Conservation (phyloP, 2,329 filamentous ascomycete species). For the Aureobasidium subglaciale region DNA sequence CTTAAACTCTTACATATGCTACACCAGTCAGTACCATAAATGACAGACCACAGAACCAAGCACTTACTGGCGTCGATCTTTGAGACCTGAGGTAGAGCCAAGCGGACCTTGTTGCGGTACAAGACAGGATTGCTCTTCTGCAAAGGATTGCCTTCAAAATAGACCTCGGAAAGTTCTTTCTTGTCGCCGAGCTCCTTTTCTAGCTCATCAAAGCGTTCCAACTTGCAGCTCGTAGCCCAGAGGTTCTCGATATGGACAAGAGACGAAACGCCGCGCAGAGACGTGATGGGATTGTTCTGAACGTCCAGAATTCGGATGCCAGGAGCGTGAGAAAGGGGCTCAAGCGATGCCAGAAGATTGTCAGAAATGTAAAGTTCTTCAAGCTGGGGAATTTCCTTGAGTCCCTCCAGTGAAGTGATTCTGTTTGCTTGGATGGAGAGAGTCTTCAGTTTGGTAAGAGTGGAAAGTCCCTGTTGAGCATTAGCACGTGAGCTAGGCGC, state of each 20-base stretch:
- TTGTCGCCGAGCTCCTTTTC: conserved; percentile 74
- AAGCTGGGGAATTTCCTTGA: conserved; percentile 65
- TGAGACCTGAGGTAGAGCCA: conserved; percentile 78
- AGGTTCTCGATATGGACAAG: conserved; percentile 75
- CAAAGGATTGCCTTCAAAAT: conserved; percentile 91
- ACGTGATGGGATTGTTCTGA: conserved; percentile 75
- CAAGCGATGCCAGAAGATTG: conserved; percentile 74
- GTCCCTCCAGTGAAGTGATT: conserved; percentile 67
- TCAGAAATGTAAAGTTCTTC: conserved; percentile 95
- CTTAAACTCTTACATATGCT: conserved; percentile 14
- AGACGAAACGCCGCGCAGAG: conserved; percentile 63
- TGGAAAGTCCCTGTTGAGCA: conserved; percentile 51
- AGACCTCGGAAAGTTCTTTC: conserved; percentile 75
- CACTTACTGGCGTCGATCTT: conserved; percentile 97
- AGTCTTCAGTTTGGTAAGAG: conserved; percentile 71
- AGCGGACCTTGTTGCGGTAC: conserved; percentile 86
- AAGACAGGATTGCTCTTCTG: conserved; percentile 72
- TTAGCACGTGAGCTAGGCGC: background rate
- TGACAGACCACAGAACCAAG: background rate
- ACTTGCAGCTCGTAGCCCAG: conserved; percentile 86
- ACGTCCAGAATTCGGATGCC: conserved; percentile 77
- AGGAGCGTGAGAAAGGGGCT: conserved; percentile 50
- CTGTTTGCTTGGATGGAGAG: conserved; percentile 95
- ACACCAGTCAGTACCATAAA: background rate
- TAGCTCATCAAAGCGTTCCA: conserved; percentile 74